Percentiles rank a stretch among this genome's conserved stretches.
These are phyloP conservation scores for Cladophialophora exuberans DNA, from an alignment of 2,329 filamentous ascomycete species.

Conservation along the genomic window DNA sequence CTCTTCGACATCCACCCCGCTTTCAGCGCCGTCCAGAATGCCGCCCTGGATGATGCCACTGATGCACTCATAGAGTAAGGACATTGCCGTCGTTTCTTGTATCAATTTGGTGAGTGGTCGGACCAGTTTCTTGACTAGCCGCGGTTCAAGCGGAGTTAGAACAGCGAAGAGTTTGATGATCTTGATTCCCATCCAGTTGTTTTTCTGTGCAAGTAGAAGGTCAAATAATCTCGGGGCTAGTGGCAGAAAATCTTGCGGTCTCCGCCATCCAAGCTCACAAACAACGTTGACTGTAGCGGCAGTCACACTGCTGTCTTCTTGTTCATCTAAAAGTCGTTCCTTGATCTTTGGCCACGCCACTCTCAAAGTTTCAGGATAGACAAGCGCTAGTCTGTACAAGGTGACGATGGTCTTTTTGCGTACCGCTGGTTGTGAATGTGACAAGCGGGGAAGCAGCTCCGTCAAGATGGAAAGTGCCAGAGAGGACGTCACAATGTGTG, in stretches of 20 bases:
- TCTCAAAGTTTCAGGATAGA: constrained; percentile 93
- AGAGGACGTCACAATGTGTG: constrained; percentile 90
- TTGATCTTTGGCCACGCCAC: constrained; percentile 98
- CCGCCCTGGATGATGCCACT: constrained; percentile 97
- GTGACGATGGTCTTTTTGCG: constrained; percentile 97
- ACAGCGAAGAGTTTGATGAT: constrained; percentile 99
- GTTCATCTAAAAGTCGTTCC: constrained; percentile 85
- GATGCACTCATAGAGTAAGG: constrained; percentile 96
- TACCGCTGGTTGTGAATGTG: constrained; percentile 81
- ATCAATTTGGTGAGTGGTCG: constrained; percentile 92
- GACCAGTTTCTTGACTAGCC: constrained; percentile 86
- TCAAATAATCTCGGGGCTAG: constrained; percentile 91
- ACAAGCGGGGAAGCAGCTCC: constrained; percentile 83
- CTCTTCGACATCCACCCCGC: constrained; percentile 81
- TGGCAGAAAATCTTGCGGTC: constrained; percentile 90
- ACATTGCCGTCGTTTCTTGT: constrained; percentile 94
- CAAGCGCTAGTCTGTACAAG: constrained; percentile 86
- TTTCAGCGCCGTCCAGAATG: constrained; percentile 81
- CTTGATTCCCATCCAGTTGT: constrained; percentile 99
- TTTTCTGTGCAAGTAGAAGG: constrained; percentile 84
- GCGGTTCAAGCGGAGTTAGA: constrained; percentile 86
- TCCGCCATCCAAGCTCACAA: constrained; percentile 91
- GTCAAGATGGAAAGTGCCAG: constrained; percentile 86
- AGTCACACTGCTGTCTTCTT: constrained; percentile 90
- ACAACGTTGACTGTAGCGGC: constrained; percentile 96